Conservation (phyloP, 140 eudicot genomes). For the Flaveria floridana region DNA sequence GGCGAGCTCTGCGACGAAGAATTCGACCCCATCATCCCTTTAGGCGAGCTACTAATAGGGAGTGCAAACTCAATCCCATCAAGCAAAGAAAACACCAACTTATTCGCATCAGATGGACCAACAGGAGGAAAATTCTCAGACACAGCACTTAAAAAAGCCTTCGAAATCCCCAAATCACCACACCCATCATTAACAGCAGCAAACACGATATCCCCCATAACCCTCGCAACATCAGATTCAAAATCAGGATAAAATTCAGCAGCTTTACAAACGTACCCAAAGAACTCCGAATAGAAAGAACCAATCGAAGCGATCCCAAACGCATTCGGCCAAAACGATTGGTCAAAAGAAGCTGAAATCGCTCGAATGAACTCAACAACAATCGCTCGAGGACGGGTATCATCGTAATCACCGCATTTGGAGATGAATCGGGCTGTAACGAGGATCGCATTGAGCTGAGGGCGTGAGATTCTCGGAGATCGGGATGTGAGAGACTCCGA, state of each 20-base stretch:
- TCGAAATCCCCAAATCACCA: conserved; percentile 45
- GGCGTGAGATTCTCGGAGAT: conserved; percentile 68
- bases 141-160: conserved; percentile 59
- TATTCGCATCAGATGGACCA: conserved; percentile 50
- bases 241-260: conserved; percentile 37
- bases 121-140: conserved; percentile 57
- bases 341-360: too few relatives aligned
- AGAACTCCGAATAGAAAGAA: too few relatives aligned
- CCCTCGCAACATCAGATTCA: conserved; percentile 52
- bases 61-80: conserved; percentile 45
- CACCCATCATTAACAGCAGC: conserved; percentile 38
- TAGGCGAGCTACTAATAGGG: conserved; percentile 40
- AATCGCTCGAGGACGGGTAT: conserved; percentile 46
- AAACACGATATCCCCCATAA: conserved; percentile 56
- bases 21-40: conserved; percentile 46
- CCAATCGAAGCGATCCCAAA: too few relatives aligned
- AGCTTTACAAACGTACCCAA: too few relatives aligned
- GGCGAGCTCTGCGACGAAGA: conserved; percentile 64
- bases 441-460: conserved; percentile 81
- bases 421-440: conserved; percentile 72
- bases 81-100: conserved; percentile 48
- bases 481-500: conserved; percentile 49
- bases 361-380: too few relatives aligned
- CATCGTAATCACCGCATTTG: conserved; percentile 46
- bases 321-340: too few relatives aligned